Base-by-base conservation (phyloP, 2,329 filamentous ascomycete species). In the Rhinocladiella similis region DNA sequence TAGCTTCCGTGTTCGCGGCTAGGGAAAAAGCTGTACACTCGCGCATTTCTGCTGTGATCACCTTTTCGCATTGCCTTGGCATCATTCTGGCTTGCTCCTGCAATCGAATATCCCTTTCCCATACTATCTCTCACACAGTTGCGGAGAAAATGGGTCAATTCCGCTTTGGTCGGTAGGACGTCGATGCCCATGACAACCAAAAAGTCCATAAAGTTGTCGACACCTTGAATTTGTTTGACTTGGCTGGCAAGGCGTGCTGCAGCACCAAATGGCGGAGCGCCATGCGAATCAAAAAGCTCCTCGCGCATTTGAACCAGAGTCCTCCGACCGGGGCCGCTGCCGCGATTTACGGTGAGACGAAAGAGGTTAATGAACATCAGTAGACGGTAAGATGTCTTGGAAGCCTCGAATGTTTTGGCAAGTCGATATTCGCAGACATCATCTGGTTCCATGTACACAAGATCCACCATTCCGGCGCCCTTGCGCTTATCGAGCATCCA, bases 321-420 rank as follows among this genome's bases (percentile, higher is more conserved):
- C 16, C 27, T 33, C 29, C 29, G 43, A 12, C 35, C n/a, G n/a
- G 18, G 12, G 14, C 47, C 46, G 12, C 46, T 16, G 27, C 68
- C 64, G 0, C 71, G 71, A 2, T 78, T 72, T 3, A 75, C 77
- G 0, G 72, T 75, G 47, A 68, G 73, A 9, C 75, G 74, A 66
- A 82, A 81, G 13, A 81, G 69, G 54, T 78, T 77, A 9, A 76
- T 73, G 67, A 82, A 80, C 78, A 82, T 81, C 22, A 82, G 70
- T 3, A 81, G 72, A 1, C 77, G 74, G 63, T 81, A 81, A 0
- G 76, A 79, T 1, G 76, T 80, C 25, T 68, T 70, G 18, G 71
- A 75, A 13, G 74, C 78, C 13, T 73, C 65, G 63, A 80, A 82
- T 0, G 77, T 81, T 60, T 73, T 73, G 45, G 70, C 57, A 0